Percentiles rank a stretch among this genome's conserved stretches.
phyloP scores from a whole-genome alignment of 176 grass and related monocot genomes.

The Avena eriantha region DNA sequence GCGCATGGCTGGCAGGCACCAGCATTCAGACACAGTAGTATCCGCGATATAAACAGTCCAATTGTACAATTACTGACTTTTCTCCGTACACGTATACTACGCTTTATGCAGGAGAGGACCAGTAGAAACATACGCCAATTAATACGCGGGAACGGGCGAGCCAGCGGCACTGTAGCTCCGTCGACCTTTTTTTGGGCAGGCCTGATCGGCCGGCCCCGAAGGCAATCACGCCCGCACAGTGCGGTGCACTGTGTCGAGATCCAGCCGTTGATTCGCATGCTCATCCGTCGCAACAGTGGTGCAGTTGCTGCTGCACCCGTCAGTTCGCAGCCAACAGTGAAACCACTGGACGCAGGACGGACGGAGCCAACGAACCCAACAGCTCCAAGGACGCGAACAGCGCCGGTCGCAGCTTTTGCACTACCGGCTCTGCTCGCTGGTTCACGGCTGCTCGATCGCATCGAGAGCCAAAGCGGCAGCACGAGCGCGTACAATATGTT shows the following conservation, averaged over 20 bases:
- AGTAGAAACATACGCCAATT: constrained; percentile 7
- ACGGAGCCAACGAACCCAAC: constrained; percentile 3
- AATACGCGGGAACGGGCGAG: neutral
- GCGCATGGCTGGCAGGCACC: neutral
- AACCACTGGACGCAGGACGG: neutral
- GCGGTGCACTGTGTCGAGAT: neutral
- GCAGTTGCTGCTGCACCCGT: constrained; percentile 17
- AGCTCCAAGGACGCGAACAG: neutral
- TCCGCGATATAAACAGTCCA: constrained; percentile 4
- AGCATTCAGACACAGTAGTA: neutral
- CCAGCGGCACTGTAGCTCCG: neutral
- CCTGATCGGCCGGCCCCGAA: neutral
- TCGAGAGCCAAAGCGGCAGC: too few relatives aligned
- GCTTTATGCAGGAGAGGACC: constrained; percentile 1
- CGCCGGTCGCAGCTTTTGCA: constrained; percentile 29
- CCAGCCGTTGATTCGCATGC: constrained; percentile 37
- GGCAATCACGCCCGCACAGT: constrained; percentile 35
- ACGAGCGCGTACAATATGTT: too few relatives aligned
- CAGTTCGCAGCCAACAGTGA: neutral
- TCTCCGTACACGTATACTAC: neutral
- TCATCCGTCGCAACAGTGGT: neutral
- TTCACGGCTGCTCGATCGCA: too few relatives aligned
- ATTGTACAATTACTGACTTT: neutral
- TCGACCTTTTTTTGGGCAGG: neutral
- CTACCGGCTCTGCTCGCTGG: too few relatives aligned